Evolutionary conservation across 345 rosid genomes (phyloP).

Genomic region (Linum usitatissimum): DNA sequence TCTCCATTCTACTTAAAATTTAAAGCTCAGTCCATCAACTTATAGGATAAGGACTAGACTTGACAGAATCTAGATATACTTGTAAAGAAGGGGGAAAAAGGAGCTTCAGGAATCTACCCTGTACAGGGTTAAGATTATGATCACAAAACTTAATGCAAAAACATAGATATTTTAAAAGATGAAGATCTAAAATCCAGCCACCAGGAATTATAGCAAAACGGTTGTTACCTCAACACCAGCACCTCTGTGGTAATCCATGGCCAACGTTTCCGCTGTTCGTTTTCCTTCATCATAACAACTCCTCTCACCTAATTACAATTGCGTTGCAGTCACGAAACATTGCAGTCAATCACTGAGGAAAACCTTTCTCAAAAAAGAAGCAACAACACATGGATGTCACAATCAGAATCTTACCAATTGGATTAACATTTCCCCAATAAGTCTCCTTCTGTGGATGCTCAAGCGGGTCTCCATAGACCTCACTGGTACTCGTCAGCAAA

Average conservation of each 20-base stretch:
- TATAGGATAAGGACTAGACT: not conserved
- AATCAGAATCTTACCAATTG: conserved; percentile 47
- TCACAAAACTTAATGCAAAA: not conserved
- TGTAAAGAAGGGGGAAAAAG: no score
- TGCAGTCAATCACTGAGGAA: conserved; percentile 1
- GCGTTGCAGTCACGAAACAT: conserved; percentile 7
- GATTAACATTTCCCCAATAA: conserved; percentile 97
- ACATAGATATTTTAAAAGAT: no score
- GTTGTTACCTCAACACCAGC: conserved; percentile 81
- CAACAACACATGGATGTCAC: not conserved
- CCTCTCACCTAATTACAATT: conserved; percentile 54
- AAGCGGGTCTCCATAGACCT: conserved; percentile 98
- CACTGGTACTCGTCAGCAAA: conserved; percentile 94
- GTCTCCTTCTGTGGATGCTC: conserved; percentile 99
- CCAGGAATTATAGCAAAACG: not conserved
- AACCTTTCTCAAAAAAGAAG: conserved; percentile 6
- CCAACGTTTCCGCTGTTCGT: conserved; percentile 84
- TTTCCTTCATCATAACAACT: conserved; percentile 99
- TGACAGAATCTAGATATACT: not conserved
- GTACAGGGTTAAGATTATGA: not conserved
- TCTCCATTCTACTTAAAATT: not conserved
- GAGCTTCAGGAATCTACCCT: no score
- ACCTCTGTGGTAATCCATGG: conserved; percentile 98
- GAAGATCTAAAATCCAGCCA: not conserved
- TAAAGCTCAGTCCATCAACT: not conserved